Evolutionary conservation across 2,329 filamentous ascomycete genomes (phyloP).

Genomic region (Fusarium albosuccineum): DNA sequence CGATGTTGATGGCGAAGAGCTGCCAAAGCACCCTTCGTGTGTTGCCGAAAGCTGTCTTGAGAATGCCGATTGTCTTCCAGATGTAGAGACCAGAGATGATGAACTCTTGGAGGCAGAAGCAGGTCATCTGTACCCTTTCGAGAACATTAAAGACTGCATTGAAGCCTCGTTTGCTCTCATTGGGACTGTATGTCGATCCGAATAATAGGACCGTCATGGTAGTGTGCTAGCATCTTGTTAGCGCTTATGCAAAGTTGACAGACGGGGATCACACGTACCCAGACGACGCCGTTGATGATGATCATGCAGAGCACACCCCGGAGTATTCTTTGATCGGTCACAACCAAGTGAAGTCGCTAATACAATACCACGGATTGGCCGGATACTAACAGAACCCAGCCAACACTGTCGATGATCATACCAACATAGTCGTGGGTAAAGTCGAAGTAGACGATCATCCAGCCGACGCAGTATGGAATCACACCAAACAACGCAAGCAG

Average conservation of each 20-base stretch:
- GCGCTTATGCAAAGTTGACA: accelerated
- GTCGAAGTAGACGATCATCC: conserved; percentile 57
- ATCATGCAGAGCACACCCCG: conserved; percentile 22
- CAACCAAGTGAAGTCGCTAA: conserved; percentile 23
- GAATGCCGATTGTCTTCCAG: conserved; percentile 29
- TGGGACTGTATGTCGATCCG: conserved; percentile 16
- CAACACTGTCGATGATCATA: conserved; percentile 34
- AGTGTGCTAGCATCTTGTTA: conserved; percentile 52
- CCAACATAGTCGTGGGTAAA: conserved; percentile 22
- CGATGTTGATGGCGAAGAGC: conserved; percentile 53
- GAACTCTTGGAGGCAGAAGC: conserved; percentile 26
- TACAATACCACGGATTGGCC: conserved; percentile 34
- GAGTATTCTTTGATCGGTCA: background rate
- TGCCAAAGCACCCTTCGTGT: conserved; percentile 28
- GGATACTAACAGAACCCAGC: conserved; percentile 23
- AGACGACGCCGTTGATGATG: conserved; percentile 51
- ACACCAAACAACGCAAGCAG: conserved; percentile 50
- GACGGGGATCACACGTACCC: conserved; percentile 38
- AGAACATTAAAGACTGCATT: conserved; percentile 49
- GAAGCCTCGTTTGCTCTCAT: conserved; percentile 7
- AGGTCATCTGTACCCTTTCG: conserved; percentile 26
- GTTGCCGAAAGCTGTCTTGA: conserved; percentile 29
- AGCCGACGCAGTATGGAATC: conserved; percentile 57
- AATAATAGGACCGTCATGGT: conserved; percentile 60
- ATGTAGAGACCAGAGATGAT: conserved; percentile 26